Evolutionary conservation across 129 eudicot species (phyloP).

Genomic region (Ambrosia trifida): DNA sequence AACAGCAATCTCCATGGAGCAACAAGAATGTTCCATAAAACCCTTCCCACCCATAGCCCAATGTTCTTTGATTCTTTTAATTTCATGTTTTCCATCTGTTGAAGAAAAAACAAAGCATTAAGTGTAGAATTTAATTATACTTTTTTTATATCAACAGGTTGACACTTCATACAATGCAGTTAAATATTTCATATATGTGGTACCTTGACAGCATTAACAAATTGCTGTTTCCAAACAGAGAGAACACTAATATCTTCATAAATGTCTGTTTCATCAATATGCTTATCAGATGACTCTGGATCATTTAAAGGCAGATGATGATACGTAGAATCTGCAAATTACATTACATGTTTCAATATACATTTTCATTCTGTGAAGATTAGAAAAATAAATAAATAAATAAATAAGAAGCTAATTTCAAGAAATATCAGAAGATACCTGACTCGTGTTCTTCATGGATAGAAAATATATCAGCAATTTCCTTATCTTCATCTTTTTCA

Average conservation of each 20-base stretch:
- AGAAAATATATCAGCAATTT: constrained; percentile 68
- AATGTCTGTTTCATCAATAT: constrained; percentile 15
- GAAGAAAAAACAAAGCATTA: constrained; percentile 5
- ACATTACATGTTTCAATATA: constrained; percentile 25
- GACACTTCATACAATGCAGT: background rate
- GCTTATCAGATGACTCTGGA: constrained; percentile 47
- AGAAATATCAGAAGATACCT: constrained; percentile 40
- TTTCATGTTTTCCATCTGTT: constrained; percentile 54
- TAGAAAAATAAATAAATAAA: background rate
- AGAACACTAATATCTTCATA: constrained; percentile 29
- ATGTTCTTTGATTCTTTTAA: constrained; percentile 36
- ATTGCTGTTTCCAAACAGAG: constrained; percentile 79
- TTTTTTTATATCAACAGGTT: constrained; percentile 4
- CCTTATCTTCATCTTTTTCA: constrained; percentile 35
- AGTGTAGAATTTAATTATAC: constrained; percentile 1
- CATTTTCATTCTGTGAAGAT: background rate
- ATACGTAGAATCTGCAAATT: constrained; percentile 56
- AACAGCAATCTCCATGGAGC: constrained; percentile 83
- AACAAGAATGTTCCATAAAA: constrained; percentile 60
- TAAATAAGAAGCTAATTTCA: background rate
- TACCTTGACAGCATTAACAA: constrained; percentile 73
- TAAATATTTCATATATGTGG: constrained; percentile 1
- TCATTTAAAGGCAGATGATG: constrained; percentile 55
- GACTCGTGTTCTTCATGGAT: constrained; percentile 55
- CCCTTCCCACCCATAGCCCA: constrained; percentile 34